Conservation (phyloP, 331 rosid genomes). For the Malus hybrid region DNA sequence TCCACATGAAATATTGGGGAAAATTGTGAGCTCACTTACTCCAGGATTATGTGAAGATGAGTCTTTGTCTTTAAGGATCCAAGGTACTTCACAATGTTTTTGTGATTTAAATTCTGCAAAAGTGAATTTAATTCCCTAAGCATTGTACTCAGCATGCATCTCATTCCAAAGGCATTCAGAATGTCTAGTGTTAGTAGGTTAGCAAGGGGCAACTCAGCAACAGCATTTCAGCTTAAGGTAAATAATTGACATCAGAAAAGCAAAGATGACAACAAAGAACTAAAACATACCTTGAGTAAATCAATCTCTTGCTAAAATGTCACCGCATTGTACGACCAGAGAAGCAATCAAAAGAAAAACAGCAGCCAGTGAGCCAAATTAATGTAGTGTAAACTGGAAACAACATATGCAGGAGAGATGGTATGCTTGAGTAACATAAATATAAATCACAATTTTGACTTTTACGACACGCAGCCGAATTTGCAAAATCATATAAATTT, state of each 20-base stretch:
- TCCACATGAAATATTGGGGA: conserved; percentile 6
- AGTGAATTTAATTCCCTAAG: conserved; percentile 6
- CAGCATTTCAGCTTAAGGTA: conserved; percentile 13
- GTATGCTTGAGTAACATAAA: background rate
- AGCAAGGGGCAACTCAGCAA: background rate
- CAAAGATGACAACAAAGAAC: conserved; percentile 6
- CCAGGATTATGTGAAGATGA: conserved; percentile 92
- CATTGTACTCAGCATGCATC: conserved; percentile 4
- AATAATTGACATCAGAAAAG: conserved; percentile 7
- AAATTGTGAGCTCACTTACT: conserved; percentile 50
- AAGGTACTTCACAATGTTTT: conserved; percentile 97
- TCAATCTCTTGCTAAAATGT: conserved; percentile 93
- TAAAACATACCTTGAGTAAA: conserved; percentile 67
- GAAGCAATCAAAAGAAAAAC: conserved; percentile 24
- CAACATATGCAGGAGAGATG: conserved; percentile 5
- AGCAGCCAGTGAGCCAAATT: conserved; percentile 27
- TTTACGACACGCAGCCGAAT: background rate
- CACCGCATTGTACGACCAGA: conserved; percentile 28
- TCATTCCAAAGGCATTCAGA: background rate
- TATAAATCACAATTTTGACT: background rate
- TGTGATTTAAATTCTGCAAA: conserved; percentile 95
- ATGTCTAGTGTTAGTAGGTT: conserved; percentile 2
- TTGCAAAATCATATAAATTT: background rate
- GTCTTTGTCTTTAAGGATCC: conserved; percentile 96
- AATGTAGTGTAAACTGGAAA: conserved; percentile 12